Evolutionary conservation across 2,329 filamentous ascomycete species (phyloP), one percentile per base, ranked within the genome.

Genomic region (Pseudofabraea citricarpa): DNA sequence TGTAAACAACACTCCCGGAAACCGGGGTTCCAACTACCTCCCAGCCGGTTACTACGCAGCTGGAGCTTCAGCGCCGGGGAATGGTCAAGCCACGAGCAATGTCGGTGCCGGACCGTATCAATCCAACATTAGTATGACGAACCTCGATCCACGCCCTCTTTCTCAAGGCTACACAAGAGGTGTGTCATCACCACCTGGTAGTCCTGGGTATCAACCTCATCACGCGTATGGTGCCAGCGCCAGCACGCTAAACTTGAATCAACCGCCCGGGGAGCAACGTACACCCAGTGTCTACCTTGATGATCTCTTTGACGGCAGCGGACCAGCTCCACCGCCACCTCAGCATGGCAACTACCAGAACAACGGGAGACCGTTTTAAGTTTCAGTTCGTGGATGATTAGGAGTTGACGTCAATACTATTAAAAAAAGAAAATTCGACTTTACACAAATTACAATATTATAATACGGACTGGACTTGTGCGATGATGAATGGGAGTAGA

Each of bases 11-110:
- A 67, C 69, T 48, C 67, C 73, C 29, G 68, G 67, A 36, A 79
- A 79, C 54, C 83, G 90, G 41, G 80, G 78, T 46, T 95, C 88
- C 1, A 73, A 74, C n/a, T 95, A 91, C 61, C 74, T 96, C 16
- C 91, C 91, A 13, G 85, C 91, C 3, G 91, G 91, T 1, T 96
- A 95, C 68, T 97, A 97, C 60, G 84, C 89, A 23, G 77, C 87
- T 5, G 78, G 84, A 18, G 66, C 63, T 13, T 40, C 59, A 10
- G 52, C 53, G 3, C 50, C 53, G 9, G 56, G 49, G 16, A 56
- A 67, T 41, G n/a, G n/a, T n/a, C n/a, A n/a, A n/a, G n/a, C n/a
- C n/a, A n/a, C n/a, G n/a, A n/a, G n/a, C n/a, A n/a, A n/a, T n/a
- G n/a, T n/a, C n/a, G n/a, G n/a, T n/a, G n/a, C n/a, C n/a, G 68